These are phyloP conservation scores for Colletotrichum tofieldiae DNA, from an alignment of 2,329 filamentous ascomycete species.

Conservation along the genomic window DNA sequence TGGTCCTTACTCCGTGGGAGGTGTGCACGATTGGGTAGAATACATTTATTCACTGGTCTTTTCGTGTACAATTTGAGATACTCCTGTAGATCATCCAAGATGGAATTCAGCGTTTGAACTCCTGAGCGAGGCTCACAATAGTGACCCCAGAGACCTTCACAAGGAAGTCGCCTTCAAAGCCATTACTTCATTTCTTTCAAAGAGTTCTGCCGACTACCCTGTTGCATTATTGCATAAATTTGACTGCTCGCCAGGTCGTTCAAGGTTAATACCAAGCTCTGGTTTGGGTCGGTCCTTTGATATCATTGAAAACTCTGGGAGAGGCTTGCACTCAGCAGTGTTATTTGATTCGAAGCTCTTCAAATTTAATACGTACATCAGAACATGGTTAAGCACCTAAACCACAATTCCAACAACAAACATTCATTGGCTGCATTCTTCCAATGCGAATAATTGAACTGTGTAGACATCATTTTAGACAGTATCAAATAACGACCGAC, in stretches of 20 bases:
- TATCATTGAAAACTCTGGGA: too few relatives aligned
- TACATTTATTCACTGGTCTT: not conserved
- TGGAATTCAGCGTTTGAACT: not conserved
- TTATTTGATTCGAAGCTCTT: too few relatives aligned
- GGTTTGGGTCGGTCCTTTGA: too few relatives aligned
- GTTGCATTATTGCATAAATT: too few relatives aligned
- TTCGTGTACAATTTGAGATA: not conserved
- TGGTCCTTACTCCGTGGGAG: not conserved
- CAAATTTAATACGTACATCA: not conserved
- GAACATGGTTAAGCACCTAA: not conserved
- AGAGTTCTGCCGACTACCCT: too few relatives aligned
- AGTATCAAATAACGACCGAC: not conserved
- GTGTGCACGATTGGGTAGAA: not conserved
- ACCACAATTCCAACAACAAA: fast-evolving
- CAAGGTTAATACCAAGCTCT: too few relatives aligned
- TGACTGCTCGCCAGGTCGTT: too few relatives aligned
- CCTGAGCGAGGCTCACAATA: not conserved
- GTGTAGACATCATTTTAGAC: not conserved
- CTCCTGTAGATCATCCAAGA: not conserved
- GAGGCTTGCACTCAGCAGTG: too few relatives aligned
- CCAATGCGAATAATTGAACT: not conserved
- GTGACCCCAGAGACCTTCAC: not conserved
- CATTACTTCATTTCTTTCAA: not conserved
- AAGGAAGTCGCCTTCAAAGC: not conserved
- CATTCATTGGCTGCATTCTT: not conserved